Evolutionary conservation across 2,329 filamentous ascomycete species (phyloP).

Genomic region (Fusarium palustre): DNA sequence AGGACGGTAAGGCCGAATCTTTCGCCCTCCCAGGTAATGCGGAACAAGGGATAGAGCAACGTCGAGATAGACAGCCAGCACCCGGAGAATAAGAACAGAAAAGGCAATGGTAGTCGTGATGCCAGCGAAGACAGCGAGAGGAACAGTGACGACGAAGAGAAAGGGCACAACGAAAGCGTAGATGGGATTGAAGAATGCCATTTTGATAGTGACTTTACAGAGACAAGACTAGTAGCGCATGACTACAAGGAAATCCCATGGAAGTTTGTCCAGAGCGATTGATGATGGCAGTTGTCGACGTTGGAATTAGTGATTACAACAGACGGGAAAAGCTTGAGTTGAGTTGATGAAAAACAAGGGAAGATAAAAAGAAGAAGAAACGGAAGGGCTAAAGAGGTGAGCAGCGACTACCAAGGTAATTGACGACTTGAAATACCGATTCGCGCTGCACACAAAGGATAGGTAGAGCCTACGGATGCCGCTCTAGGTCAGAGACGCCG

Average conservation of each 20-base stretch:
- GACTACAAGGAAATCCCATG: slow-evolving; percentile 26
- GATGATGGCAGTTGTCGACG: slow-evolving; percentile 16
- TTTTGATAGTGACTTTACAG: slow-evolving; percentile 51
- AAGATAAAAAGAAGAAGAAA: background rate
- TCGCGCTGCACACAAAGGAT: slow-evolving; percentile 2
- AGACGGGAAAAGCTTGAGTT: background rate
- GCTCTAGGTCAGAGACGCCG: slow-evolving; percentile 21
- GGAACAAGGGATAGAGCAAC: slow-evolving; percentile 68
- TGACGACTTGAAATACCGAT: slow-evolving; percentile 20
- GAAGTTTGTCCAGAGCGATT: slow-evolving; percentile 3
- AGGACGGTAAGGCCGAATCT: slow-evolving; percentile 47
- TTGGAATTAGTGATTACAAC: slow-evolving; percentile 7
- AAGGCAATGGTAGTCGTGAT: slow-evolving; percentile 73
- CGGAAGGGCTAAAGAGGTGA: slow-evolving; percentile 9
- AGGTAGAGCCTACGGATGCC: slow-evolving; percentile 8
- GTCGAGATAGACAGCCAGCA: slow-evolving; percentile 72
- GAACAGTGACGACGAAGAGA: slow-evolving; percentile 70
- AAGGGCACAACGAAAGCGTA: slow-evolving; percentile 71
- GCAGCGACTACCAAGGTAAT: slow-evolving; percentile 9
- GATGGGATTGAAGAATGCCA: slow-evolving; percentile 66
- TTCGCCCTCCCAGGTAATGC: slow-evolving; percentile 62
- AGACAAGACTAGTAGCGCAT: slow-evolving; percentile 37
- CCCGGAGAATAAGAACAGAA: slow-evolving; percentile 69
- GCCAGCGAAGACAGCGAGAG: slow-evolving; percentile 71
- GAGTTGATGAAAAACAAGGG: background rate